Evolutionary conservation across 2,329 filamentous ascomycete genomes (phyloP).

Genomic region (Stenocarpella maydis): DNA sequence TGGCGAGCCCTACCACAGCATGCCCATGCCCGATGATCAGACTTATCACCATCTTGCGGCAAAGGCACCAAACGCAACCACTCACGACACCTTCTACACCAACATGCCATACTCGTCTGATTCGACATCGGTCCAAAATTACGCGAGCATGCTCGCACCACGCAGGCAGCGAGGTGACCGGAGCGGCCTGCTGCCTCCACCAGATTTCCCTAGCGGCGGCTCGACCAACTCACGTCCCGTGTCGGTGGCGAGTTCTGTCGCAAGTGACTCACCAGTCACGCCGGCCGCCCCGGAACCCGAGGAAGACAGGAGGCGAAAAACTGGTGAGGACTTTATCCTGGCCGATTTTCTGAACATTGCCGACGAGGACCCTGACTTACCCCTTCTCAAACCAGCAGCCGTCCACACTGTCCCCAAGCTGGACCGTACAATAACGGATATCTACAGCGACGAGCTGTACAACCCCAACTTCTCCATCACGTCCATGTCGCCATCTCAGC

Average conservation of each 20-base stretch:
- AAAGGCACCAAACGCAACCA: constrained; percentile 46
- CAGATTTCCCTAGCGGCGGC: constrained; percentile 52
- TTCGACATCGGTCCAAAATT: constrained; percentile 49
- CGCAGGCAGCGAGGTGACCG: constrained; percentile 52
- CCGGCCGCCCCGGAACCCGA: constrained; percentile 61
- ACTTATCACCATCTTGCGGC: constrained; percentile 58
- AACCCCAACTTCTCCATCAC: constrained; percentile 72
- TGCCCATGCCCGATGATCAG: constrained; percentile 51
- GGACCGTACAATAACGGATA: constrained; percentile 85
- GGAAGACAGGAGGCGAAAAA: constrained; percentile 57
- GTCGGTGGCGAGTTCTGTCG: constrained; percentile 65
- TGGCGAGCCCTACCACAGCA: constrained; percentile 55
- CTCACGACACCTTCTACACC: constrained; percentile 51
- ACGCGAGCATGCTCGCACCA: constrained; percentile 50
- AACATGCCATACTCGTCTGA: constrained; percentile 53
- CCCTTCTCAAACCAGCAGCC: constrained; percentile 61
- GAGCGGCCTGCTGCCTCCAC: constrained; percentile 51
- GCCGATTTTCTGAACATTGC: constrained; percentile 35
- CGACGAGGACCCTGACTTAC: constrained; percentile 72
- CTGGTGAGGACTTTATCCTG: constrained; percentile 56
- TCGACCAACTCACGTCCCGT: constrained; percentile 57
- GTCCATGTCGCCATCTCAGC: constrained; percentile 60
- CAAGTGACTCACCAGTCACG: constrained; percentile 67
- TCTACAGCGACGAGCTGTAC: constrained; percentile 86
- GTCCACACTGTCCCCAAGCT: constrained; percentile 74